Conservation (phyloP, 23 red algal species). For the Agarophyton chilense region DNA sequence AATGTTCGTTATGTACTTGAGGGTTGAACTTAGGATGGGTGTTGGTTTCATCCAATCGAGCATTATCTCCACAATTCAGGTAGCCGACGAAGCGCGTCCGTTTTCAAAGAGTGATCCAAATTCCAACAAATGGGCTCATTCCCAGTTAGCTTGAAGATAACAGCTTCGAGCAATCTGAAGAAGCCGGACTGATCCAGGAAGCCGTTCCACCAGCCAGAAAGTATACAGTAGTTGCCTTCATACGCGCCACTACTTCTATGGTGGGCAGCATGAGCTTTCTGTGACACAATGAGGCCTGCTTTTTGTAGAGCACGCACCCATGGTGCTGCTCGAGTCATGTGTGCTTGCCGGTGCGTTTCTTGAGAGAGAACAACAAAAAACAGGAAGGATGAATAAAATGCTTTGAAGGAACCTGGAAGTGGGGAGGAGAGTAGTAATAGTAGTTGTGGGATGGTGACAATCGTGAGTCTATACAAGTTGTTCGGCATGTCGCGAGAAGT, state of each 20-base stretch:
- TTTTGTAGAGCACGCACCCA: constrained; percentile 38
- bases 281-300: constrained; percentile 55
- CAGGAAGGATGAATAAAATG: constrained; percentile 56
- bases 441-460: constrained; percentile 65
- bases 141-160: constrained; percentile 54
- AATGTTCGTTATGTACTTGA: too few relatives aligned
- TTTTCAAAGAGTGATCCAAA: constrained; percentile 41
- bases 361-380: constrained; percentile 73
- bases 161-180: constrained; percentile 69
- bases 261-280: constrained; percentile 73
- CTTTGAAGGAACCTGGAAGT: neutral
- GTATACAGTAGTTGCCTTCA: constrained; percentile 86
- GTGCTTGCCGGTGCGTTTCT: constrained; percentile 91
- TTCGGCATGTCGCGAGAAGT: constrained; percentile 77
- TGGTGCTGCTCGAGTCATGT: constrained; percentile 65
- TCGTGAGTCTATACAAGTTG: constrained; percentile 76
- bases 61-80: neutral
- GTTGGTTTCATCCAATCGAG: too few relatives aligned
- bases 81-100: constrained; percentile 24
- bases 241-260: constrained; percentile 61
- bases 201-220: constrained; percentile 81
- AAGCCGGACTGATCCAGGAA: constrained; percentile 63
- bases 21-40: too few relatives aligned
- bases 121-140: constrained; percentile 81
- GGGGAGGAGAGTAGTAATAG: constrained; percentile 1